Percentiles rank a stretch among this genome's conserved stretches.
These are phyloP conservation scores for Vigna unguiculata DNA, from an alignment of 306 rosid genomes.

Conservation along the genomic window DNA sequence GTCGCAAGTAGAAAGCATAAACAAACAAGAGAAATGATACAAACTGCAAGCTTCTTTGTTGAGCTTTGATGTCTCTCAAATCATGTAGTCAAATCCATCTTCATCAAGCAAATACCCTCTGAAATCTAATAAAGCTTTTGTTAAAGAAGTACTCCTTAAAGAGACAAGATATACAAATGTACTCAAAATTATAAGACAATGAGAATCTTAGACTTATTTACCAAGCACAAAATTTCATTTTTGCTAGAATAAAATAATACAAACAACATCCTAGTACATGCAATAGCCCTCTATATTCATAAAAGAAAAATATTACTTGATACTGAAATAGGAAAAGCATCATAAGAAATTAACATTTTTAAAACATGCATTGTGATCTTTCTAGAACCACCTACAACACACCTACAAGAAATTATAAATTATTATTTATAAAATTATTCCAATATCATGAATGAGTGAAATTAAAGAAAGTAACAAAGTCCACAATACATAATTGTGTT, in stretches of 20 bases:
- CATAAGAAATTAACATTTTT: slow-evolving; percentile 94
- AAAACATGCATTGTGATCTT: slow-evolving; percentile 98
- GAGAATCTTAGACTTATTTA: slow-evolving; percentile 23
- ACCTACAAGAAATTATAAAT: slow-evolving; percentile 59
- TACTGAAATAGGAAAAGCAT: slow-evolving; percentile 91
- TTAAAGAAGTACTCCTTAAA: slow-evolving; percentile 26
- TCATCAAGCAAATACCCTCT: slow-evolving; percentile 96
- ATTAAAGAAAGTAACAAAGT: slow-evolving; percentile 35
- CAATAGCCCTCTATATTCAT: slow-evolving; percentile 34
- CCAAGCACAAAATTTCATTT: neutral
- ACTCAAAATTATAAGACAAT: neutral
- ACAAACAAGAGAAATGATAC: slow-evolving; percentile 40
- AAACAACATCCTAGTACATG: slow-evolving; percentile 36
- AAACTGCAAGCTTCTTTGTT: slow-evolving; percentile 90
- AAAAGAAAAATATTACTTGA: slow-evolving; percentile 63
- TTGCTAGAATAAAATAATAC: slow-evolving; percentile 27
- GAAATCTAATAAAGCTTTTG: slow-evolving; percentile 69
- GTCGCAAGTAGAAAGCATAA: slow-evolving; percentile 32
- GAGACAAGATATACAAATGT: neutral
- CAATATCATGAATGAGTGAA: slow-evolving; percentile 32
- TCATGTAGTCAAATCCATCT: slow-evolving; percentile 95
- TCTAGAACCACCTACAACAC: slow-evolving; percentile 95
- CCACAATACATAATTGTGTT: slow-evolving; percentile 22
- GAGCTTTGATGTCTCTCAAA: slow-evolving; percentile 90
- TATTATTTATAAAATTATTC: slow-evolving; percentile 37